phyloP scores from a whole-genome alignment of 164 flowering plant genomes.

The Magnolia kwangsiensis region DNA sequence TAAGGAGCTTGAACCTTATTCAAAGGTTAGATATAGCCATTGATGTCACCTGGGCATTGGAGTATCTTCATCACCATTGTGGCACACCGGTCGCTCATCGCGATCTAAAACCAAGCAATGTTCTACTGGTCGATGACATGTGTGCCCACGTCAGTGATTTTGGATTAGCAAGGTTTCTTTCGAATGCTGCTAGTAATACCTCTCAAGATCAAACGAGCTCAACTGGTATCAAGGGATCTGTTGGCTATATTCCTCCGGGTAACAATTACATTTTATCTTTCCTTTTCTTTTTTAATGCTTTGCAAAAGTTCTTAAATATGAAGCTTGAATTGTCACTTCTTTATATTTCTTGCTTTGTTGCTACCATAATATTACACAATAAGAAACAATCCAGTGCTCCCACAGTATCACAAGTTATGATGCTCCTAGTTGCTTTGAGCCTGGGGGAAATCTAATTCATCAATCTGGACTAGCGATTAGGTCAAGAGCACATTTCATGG shows the following conservation, averaged over 20 bases:
- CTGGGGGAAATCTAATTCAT: no score
- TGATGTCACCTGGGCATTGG: constrained; percentile 34
- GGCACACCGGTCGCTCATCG: constrained; percentile 12
- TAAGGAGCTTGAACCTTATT: constrained; percentile 15
- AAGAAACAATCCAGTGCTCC: no score
- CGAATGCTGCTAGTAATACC: background rate
- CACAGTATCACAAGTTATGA: no score
- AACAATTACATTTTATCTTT: background rate
- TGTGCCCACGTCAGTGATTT: constrained; percentile 21
- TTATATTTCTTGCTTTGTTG: no score
- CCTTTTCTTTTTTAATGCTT: no score
- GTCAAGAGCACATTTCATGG: no score
- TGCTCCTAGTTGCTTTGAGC: no score
- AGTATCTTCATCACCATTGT: constrained; percentile 31
- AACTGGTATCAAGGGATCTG: constrained; percentile 8
- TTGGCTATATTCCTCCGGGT: constrained; percentile 28
- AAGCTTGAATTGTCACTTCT: no score
- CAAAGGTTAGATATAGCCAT: constrained; percentile 31
- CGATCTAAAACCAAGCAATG: constrained; percentile 26
- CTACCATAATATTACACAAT: no score
- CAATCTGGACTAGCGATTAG: no score
- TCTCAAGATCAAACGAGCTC: constrained; percentile 2
- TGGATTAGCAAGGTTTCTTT: constrained; percentile 26
- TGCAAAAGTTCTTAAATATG: no score
- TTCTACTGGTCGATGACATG: constrained; percentile 20